phyloP scores from a whole-genome alignment of 2,329 filamentous ascomycete genomes.

The Fusarium succisae region DNA sequence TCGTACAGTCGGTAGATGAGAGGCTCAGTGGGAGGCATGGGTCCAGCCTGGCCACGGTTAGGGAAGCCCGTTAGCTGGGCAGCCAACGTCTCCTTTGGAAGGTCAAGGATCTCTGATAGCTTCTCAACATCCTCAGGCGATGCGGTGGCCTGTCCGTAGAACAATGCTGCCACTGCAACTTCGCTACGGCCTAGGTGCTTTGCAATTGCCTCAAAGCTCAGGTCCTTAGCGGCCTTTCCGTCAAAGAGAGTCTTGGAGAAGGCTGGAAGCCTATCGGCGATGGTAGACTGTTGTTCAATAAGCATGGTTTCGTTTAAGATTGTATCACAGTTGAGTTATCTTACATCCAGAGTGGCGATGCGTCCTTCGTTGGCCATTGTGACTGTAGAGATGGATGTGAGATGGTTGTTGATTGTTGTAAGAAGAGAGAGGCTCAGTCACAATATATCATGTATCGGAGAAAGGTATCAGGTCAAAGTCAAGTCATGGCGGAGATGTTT shows the following conservation, averaged over 20 bases:
- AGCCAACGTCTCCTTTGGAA: conserved; percentile 66
- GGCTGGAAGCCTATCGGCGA: conserved; percentile 74
- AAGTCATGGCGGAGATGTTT: conserved; percentile 26
- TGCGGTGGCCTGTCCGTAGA: conserved; percentile 87
- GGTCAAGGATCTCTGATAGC: conserved; percentile 71
- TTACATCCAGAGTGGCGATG: conserved; percentile 52
- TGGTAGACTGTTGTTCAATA: conserved; percentile 62
- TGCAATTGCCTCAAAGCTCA: conserved; percentile 84
- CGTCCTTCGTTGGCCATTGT: conserved; percentile 42
- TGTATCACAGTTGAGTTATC: neutral
- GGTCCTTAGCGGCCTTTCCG: conserved; percentile 78
- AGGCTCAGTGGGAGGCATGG: conserved; percentile 51
- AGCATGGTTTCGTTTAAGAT: neutral
- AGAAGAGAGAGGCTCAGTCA: neutral
- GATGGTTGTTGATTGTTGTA: conserved; percentile 1
- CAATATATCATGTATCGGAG: neutral
- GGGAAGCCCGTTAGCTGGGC: conserved; percentile 77
- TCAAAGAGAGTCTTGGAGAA: conserved; percentile 74
- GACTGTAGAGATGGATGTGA: neutral
- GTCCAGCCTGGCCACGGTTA: conserved; percentile 74
- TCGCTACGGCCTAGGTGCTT: conserved; percentile 79
- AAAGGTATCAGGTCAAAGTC: conserved; percentile 13
- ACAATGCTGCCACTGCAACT: conserved; percentile 86
- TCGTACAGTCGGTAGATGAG: conserved; percentile 89
- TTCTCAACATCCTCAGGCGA: conserved; percentile 73